Base-by-base conservation (phyloP, 371 early-diverging fungal species). In the Rhizopus delemar region DNA sequence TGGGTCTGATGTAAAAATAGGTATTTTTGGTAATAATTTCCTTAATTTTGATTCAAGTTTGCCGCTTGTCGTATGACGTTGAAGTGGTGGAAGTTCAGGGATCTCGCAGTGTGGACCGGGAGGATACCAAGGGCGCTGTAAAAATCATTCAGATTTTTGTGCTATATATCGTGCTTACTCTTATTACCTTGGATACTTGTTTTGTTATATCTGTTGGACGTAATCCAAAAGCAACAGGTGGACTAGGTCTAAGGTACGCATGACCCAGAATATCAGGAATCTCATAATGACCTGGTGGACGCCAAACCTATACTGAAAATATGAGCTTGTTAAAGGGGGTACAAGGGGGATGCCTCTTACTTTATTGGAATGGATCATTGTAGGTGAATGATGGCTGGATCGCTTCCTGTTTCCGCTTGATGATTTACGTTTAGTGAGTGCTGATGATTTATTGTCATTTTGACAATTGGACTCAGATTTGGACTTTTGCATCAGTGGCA, bases 191-290 rank as follows among this genome's bases (percentile, higher is more conserved):
- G 41, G 77, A 63, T 5, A 73, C 63, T 64, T 68, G 77, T 53
- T 78, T 78, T 8, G 71, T 56, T 43, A 71, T 68, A 54, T 77
- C 77, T 41, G 56, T 59, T 32, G 73, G 77, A 34, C 77, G 71
- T 9, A 75, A 56, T 59, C 65, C 64, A 56, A 75, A 61, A 32
- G 71, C 57, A 41, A 69, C 68, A 35, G 71, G 71, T 41, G 78
- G 78, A 22, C 69, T 66, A 34, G 75, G 75, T 50, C 71, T 74
- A 41, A 78, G 58, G 43, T 74, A 78, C 29, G 78, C 78, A 51
- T 78, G 72, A 34, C 78, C 78, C 13, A 78, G 62, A 48, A 78
- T 78, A 67, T 78, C 63, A 36, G 78, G 78, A 51, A 78, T 78
- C 60, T 78, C 75, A 49, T 68, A 78, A 69, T 78, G 64, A 13